These are phyloP conservation scores for Pichia cabralensis DNA, from an alignment of 805 yeast genomes.

Conservation along the genomic window DNA sequence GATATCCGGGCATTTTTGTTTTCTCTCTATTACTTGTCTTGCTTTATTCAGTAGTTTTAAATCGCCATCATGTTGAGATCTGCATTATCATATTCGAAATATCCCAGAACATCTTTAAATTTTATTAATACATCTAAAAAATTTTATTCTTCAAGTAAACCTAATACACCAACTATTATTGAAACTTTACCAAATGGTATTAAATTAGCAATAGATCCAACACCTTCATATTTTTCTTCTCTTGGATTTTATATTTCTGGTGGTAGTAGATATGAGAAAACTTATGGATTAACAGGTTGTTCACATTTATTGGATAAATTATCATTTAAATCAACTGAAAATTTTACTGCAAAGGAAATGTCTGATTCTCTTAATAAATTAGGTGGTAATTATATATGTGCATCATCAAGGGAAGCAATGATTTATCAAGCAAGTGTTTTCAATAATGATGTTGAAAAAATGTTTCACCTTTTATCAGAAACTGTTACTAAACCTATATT, in stretches of 20 bases:
- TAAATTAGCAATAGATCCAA: conserved; percentile 71
- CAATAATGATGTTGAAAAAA: conserved; percentile 69
- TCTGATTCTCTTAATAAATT: conserved; percentile 61
- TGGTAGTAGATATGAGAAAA: conserved; percentile 76
- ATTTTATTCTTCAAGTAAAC: neutral
- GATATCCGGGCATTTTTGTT: too few relatives aligned
- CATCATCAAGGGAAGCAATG: conserved; percentile 84
- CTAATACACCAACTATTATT: conserved; percentile 12
- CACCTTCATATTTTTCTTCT: conserved; percentile 87
- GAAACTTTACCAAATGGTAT: conserved; percentile 62
- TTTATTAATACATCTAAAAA: too few relatives aligned
- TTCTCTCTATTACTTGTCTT: too few relatives aligned
- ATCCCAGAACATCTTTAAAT: too few relatives aligned
- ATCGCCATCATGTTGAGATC: too few relatives aligned
- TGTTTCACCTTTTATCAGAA: conserved; percentile 69
- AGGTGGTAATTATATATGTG: conserved; percentile 93
- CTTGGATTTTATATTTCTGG: conserved; percentile 84
- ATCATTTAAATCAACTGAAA: conserved; percentile 67
- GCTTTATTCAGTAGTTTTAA: too few relatives aligned
- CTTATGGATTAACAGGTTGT: conserved; percentile 49
- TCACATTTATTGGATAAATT: conserved; percentile 80
- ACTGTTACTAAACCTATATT: conserved; percentile 67
- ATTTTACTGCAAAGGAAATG: conserved; percentile 56
- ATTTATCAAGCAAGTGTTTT: conserved; percentile 93
- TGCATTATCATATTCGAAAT: too few relatives aligned